Conservation (phyloP, 441 rosid genomes). For the Adansonia rubrostipa region DNA sequence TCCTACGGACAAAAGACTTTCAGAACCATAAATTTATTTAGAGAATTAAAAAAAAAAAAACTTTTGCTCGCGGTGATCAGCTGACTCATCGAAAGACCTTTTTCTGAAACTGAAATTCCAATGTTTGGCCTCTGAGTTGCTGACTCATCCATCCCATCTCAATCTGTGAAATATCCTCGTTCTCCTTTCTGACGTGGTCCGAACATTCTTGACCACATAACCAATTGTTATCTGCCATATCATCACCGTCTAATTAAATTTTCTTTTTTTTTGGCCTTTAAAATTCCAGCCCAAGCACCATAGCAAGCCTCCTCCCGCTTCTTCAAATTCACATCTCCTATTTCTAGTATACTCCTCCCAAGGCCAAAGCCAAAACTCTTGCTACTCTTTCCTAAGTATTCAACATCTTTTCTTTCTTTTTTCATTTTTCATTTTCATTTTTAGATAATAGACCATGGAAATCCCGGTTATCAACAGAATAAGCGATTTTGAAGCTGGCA, state of each 20-base stretch:
- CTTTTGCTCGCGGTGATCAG: background rate
- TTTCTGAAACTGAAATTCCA: background rate
- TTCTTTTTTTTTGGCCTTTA: slow-evolving; percentile 22
- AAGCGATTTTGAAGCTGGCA: slow-evolving; percentile 57
- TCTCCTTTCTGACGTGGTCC: slow-evolving; percentile 39
- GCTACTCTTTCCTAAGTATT: background rate
- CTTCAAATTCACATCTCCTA: background rate
- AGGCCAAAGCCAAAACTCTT: background rate
- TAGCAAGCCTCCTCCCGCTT: slow-evolving; percentile 25
- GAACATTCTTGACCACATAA: background rate
- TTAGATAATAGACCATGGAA: slow-evolving; percentile 42
- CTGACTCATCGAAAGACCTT: background rate
- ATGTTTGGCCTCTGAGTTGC: background rate
- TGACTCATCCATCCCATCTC: slow-evolving; percentile 18
- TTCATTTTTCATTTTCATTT: background rate
- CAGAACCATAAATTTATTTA: background rate
- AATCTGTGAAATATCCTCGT: background rate
- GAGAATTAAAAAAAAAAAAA: background rate
- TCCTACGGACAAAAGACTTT: background rate
- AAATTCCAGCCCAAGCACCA: slow-evolving; percentile 17
- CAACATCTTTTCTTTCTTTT: background rate
- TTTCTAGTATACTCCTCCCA: background rate
- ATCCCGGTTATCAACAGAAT: slow-evolving; percentile 63
- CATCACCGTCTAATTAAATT: background rate
- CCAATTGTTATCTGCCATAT: slow-evolving; percentile 48